These are phyloP conservation scores for Daldinia sp. DNA, from an alignment of 2,329 filamentous ascomycete genomes.

Conservation along the genomic window DNA sequence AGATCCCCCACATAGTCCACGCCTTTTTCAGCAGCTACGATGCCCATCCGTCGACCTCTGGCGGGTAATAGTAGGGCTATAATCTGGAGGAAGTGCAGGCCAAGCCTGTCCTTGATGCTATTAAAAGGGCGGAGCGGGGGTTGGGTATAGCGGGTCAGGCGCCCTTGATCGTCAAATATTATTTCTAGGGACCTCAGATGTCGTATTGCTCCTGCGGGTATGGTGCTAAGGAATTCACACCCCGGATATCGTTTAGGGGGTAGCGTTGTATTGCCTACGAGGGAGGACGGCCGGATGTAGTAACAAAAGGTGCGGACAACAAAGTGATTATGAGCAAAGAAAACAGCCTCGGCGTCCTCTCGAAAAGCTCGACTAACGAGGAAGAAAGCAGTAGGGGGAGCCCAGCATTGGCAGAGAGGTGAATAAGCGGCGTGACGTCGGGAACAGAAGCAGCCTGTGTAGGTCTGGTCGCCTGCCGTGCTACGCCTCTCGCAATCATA, in stretches of 20 bases:
- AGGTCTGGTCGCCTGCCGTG: constrained; percentile 1
- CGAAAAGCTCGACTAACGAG: constrained; percentile 14
- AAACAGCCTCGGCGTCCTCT: neutral
- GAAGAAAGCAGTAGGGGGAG: constrained; percentile 12
- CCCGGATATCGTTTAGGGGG: constrained; percentile 6
- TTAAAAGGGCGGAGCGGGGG: neutral
- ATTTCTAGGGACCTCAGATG: constrained; percentile 5
- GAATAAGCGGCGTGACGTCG: constrained; percentile 3
- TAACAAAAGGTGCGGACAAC: constrained; percentile 3
- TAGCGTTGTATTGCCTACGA: neutral
- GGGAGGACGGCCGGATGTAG: neutral
- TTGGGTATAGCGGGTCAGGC: neutral
- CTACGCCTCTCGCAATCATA: constrained; percentile 14
- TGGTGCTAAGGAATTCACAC: constrained; percentile 7
- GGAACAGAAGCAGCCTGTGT: constrained; percentile 2
- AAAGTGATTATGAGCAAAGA: constrained; percentile 9
- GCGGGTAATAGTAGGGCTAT: neutral
- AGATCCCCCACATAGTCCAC: constrained; percentile 6
- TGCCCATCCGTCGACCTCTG: neutral
- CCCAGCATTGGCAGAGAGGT: constrained; percentile 12
- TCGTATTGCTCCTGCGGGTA: constrained; percentile 8
- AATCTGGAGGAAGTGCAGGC: constrained; percentile 4
- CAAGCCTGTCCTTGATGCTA: neutral
- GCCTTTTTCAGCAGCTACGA: constrained; percentile 4
- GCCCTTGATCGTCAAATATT: neutral